Evolutionary conservation across 495 filamentous ascomycete species (phyloP).

Genomic region (Aspergillus coremiiformis): DNA sequence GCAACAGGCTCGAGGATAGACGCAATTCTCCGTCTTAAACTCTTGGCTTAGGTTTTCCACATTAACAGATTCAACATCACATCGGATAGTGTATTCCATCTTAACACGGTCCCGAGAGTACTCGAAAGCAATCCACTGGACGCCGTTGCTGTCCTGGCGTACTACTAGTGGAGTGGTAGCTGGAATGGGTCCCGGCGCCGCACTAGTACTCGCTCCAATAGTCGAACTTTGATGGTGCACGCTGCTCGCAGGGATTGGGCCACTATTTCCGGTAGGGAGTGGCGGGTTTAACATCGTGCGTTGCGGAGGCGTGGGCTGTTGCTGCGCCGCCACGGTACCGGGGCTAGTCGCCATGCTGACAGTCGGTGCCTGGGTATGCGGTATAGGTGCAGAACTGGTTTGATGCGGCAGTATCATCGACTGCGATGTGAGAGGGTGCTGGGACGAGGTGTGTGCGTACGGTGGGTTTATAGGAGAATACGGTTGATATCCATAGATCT

Average conservation of each 20-base stretch:
- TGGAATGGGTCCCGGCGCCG: slow-evolving; percentile 97
- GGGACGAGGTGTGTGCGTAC: slow-evolving; percentile 67
- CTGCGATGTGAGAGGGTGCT: slow-evolving; percentile 56
- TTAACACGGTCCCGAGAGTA: slow-evolving; percentile 97
- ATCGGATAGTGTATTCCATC: slow-evolving; percentile 99
- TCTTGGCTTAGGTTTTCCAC: slow-evolving; percentile 75
- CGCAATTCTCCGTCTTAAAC: slow-evolving; percentile 97
- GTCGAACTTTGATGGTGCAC: slow-evolving; percentile 37
- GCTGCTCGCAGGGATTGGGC: slow-evolving; percentile 48
- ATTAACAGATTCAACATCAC: slow-evolving; percentile 94
- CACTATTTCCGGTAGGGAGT: slow-evolving; percentile 38
- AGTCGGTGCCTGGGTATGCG: slow-evolving; percentile 42
- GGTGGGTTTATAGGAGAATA: slow-evolving; percentile 70
- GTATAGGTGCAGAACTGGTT: slow-evolving; percentile 48
- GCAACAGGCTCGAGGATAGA: slow-evolving; percentile 93
- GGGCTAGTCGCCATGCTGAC: slow-evolving; percentile 25
- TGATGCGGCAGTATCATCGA: slow-evolving; percentile 65
- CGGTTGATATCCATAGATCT: slow-evolving; percentile 68
- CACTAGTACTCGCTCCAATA: slow-evolving; percentile 64
- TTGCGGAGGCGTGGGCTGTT: slow-evolving; percentile 29
- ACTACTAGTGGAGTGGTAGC: slow-evolving; percentile 94
- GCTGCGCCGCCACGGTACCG: slow-evolving; percentile 39
- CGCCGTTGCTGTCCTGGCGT: slow-evolving; percentile 89
- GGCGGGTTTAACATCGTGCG: slow-evolving; percentile 36
- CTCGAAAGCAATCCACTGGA: slow-evolving; percentile 98